Base-by-base conservation (phyloP, 352 stramenopile genomes). In the Phytophthora pseudosyringae region DNA sequence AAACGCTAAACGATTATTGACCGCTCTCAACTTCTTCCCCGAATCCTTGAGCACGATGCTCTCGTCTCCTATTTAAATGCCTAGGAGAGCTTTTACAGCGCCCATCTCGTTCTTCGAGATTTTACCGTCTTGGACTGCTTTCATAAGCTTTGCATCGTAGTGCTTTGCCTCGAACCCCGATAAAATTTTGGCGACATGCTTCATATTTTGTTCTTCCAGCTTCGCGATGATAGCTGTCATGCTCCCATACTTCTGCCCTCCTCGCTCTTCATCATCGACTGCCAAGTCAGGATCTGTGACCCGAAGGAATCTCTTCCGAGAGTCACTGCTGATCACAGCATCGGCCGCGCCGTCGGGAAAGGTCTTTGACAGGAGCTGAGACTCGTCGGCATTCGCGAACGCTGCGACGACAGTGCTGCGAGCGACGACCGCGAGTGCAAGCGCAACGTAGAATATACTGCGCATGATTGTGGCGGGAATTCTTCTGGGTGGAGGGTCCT, bases 381-480 rank as follows among this genome's bases (percentile, higher is more conserved):
- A 44, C 40, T 59, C 52, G 25, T 59, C 52, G 28, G 39, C 39
- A 59, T 50, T 59, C 51, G 39, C 3, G 26, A 50, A 59, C 51
- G 52, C 39, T 43, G n/a, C 52, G 40, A 43, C 40, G 39, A 50
- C 39, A 41, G 8, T 43, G 29, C 28, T 51, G 29, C 39, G 38
- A 59, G 39, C 52, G 3, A 48, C 15, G 7, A 52, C 16, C 2
- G 46, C 46, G 46, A 39, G n/a, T 25, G 46, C 46, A 52, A 52
- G 5, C 44, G 31, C 39, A 50, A 59, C 26, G 52, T 50, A 59
- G 52, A 44, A 59, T 35, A 51, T 10, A 51, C 28, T 33, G 40
- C 52, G 52, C 52, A 59, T 59, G 40, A 31, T 28, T 33, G 26
- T 59, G 28, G 29, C 9, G 46, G 26, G 28, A 25, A 18, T 59